A percentile compares a stretch with the other conserved stretches of the same genome.
Evolutionary conservation across 2,329 filamentous ascomycete species (phyloP).

Genomic region (Hypocreales sp.): DNA sequence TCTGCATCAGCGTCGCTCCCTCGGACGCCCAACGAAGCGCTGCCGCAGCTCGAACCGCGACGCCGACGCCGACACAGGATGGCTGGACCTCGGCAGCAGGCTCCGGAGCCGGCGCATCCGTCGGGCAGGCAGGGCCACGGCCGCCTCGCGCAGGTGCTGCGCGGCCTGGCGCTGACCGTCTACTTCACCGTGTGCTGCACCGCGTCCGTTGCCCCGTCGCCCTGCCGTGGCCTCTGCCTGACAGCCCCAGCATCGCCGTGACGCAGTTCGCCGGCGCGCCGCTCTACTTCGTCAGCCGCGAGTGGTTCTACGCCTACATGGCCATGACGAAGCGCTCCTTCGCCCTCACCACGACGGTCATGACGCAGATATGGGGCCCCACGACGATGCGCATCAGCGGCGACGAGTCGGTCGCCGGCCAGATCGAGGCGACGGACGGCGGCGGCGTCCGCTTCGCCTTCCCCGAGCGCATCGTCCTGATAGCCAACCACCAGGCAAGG

Average conservation of each 20-base stretch:
- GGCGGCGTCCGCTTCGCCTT: constrained; percentile 67
- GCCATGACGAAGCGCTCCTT: constrained; percentile 75
- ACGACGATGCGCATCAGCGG: constrained; percentile 72
- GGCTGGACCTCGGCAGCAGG: too few species aligned
- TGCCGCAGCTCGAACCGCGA: too few species aligned
- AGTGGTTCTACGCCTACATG: constrained; percentile 77
- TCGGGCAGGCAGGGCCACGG: constrained; percentile 40
- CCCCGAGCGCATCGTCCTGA: constrained; percentile 65
- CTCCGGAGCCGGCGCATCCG: constrained; percentile 31
- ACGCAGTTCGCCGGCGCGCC: constrained; percentile 66
- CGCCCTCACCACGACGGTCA: constrained; percentile 59
- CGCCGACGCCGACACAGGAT: too few species aligned
- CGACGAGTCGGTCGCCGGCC: constrained; percentile 61
- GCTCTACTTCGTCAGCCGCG: constrained; percentile 59
- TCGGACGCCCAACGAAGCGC: too few species aligned
- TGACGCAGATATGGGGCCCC: constrained; percentile 80
- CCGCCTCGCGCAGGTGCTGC: constrained; percentile 29
- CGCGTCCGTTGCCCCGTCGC: constrained; percentile 22
- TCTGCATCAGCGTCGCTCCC: too few species aligned
- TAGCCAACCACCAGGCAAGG: constrained; percentile 71
- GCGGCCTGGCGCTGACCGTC: constrained; percentile 32
- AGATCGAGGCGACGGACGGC: constrained; percentile 54
- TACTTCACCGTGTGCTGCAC: constrained; percentile 27
- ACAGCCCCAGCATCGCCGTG: constrained; percentile 36
- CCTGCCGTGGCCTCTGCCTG: neutral